Percentiles rank a stretch among this genome's conserved stretches.
phyloP scores from a whole-genome alignment of 2,329 filamentous ascomycete species.

The Phialophora verrucosa region DNA sequence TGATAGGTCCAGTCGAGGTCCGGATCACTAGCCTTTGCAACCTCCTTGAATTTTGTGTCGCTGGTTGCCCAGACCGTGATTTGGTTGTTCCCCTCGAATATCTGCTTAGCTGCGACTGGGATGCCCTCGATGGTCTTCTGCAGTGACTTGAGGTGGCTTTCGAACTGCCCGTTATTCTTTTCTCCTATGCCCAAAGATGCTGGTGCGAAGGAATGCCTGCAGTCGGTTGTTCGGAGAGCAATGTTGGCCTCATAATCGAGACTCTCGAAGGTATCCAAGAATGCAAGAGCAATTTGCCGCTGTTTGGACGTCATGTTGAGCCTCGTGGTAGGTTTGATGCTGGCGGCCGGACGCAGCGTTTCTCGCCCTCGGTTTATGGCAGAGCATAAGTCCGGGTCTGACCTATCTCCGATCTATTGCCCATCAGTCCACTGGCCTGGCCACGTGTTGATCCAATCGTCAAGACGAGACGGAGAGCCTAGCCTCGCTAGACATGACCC shows the following conservation, averaged over 20 bases:
- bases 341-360: neutral
- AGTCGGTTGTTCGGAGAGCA: conserved; percentile 16
- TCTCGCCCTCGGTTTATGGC: neutral
- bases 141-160: conserved; percentile 24
- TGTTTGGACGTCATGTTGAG: conserved; percentile 8
- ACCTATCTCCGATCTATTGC: conserved; percentile 10
- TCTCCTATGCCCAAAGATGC: conserved; percentile 15
- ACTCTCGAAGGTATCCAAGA: conserved; percentile 24
- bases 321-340: neutral
- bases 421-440: neutral
- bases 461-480: neutral
- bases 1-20: conserved; percentile 41
- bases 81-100: conserved; percentile 33
- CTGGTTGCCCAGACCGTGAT: conserved; percentile 43
- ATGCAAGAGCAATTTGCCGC: conserved; percentile 24
- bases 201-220: conserved; percentile 20
- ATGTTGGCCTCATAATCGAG: conserved; percentile 25
- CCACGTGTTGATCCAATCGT: neutral
- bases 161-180: conserved; percentile 26
- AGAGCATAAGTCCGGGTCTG: conserved; percentile 3
- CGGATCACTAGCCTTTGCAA: conserved; percentile 38
- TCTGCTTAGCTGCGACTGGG: conserved; percentile 32
- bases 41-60: conserved; percentile 39
- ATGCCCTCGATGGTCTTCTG: conserved; percentile 24
- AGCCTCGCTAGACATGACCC: neutral